Conservation (phyloP, 805 yeast species). For the Candida corydali region DNA sequence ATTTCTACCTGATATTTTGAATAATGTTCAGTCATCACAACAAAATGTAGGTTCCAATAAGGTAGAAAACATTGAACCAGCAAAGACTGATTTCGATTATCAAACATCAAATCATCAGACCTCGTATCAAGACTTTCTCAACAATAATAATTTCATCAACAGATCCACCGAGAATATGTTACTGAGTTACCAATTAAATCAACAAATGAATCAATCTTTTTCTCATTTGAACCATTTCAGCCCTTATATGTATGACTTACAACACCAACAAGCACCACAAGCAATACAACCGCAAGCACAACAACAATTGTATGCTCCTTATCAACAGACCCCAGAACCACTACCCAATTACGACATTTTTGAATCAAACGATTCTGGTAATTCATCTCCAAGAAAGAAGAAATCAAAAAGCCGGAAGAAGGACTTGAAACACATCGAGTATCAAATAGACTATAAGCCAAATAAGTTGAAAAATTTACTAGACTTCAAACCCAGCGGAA, state of each 20-base stretch:
- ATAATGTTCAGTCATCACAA: conserved; percentile 1
- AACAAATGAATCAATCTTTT: conserved; percentile 6
- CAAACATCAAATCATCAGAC: conserved; percentile 4
- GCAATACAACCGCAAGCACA: conserved; percentile 9
- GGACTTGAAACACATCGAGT: conserved; percentile 13
- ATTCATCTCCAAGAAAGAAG: conserved; percentile 8
- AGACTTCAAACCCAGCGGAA: conserved; percentile 21
- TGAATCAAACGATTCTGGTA: neutral
- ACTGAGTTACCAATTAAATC: neutral
- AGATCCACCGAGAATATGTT: conserved; percentile 6
- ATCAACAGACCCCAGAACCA: conserved; percentile 6
- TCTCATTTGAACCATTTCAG: conserved; percentile 25
- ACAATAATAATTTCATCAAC: conserved; percentile 18
- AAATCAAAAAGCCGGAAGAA: conserved; percentile 10
- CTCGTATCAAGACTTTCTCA: conserved; percentile 11
- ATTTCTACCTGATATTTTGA: conserved; percentile 18
- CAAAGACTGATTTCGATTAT: neutral
- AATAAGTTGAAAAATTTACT: conserved; percentile 22
- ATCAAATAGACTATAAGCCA: conserved; percentile 23
- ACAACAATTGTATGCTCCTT: conserved; percentile 8
- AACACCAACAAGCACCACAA: conserved; percentile 7
- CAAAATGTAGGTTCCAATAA: neutral
- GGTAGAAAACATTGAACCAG: neutral
- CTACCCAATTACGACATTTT: too few species aligned
- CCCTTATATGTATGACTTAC: conserved; percentile 21